phyloP scores from a whole-genome alignment of 495 filamentous ascomycete species.

The Recurvomyces mirabilis region DNA sequence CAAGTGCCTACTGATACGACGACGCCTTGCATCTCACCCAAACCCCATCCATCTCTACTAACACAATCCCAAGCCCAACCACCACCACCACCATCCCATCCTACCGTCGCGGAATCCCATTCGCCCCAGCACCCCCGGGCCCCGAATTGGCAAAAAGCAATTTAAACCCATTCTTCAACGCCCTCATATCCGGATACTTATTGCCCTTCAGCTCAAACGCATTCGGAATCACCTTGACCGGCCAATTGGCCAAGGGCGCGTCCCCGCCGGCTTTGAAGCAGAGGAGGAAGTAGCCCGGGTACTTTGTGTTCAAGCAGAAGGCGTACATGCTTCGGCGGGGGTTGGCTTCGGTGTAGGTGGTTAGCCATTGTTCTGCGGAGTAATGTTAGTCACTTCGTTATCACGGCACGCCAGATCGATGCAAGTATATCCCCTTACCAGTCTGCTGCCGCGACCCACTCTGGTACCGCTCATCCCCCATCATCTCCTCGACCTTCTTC shows the following conservation, averaged over 20 bases:
- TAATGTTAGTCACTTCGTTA: not conserved
- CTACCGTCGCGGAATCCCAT: constrained; percentile 1
- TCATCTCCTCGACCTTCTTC: constrained; percentile 93
- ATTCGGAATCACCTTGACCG: constrained; percentile 80
- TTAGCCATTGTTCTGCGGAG: constrained; percentile 75
- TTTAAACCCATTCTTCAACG: constrained; percentile 83
- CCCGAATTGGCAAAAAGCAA: constrained; percentile 38
- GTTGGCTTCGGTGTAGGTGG: constrained; percentile 90
- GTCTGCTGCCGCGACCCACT: constrained; percentile 65
- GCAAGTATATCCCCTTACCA: constrained; percentile 48
- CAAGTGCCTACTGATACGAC: too few relatives aligned
- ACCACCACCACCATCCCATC: too few relatives aligned
- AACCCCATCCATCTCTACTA: too few relatives aligned
- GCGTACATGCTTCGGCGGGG: constrained; percentile 85
- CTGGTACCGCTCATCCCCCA: constrained; percentile 83
- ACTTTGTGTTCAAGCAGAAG: constrained; percentile 85
- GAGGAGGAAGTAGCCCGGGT: constrained; percentile 87
- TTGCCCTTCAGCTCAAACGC: constrained; percentile 78
- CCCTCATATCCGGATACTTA: constrained; percentile 84
- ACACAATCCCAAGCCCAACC: too few relatives aligned
- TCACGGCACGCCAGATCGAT: not conserved
- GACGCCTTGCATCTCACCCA: too few relatives aligned
- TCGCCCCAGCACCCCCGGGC: constrained; percentile 5
- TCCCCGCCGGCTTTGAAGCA: constrained; percentile 84
- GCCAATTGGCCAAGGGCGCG: constrained; percentile 65